Conservation (phyloP, 495 filamentous ascomycete genomes). For the Penicillium coprophilum region DNA sequence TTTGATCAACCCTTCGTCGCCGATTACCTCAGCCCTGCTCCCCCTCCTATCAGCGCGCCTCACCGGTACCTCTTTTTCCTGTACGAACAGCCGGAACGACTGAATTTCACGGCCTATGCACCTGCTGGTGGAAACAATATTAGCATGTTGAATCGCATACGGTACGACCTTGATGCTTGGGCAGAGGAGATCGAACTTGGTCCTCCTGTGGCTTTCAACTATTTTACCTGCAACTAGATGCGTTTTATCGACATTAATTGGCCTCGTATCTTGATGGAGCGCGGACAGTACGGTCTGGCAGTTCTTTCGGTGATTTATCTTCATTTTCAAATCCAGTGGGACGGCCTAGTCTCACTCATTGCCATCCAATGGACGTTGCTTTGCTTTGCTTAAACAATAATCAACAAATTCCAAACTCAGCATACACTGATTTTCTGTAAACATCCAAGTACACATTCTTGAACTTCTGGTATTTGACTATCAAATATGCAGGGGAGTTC, state of each 20-base stretch:
- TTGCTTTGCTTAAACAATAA: background rate
- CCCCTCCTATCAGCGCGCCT: slow-evolving; percentile 49
- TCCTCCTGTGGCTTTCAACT: slow-evolving; percentile 52
- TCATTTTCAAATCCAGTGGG: background rate
- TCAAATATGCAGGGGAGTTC: background rate
- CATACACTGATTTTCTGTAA: background rate
- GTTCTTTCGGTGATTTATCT: background rate
- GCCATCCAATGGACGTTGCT: background rate
- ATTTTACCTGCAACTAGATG: slow-evolving; percentile 45
- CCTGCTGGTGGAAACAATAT: slow-evolving; percentile 45
- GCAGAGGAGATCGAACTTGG: slow-evolving; percentile 49
- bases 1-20: slow-evolving; percentile 34
- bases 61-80: slow-evolving; percentile 60
- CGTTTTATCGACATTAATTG: background rate
- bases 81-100: slow-evolving; percentile 54
- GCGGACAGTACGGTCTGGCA: background rate
- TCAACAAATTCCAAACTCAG: background rate
- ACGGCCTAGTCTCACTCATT: background rate
- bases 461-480: background rate
- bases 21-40: slow-evolving; percentile 51
- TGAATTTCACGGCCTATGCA: slow-evolving; percentile 45
- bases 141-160: slow-evolving; percentile 41
- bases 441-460: background rate
- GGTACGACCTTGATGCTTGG: slow-evolving; percentile 52
- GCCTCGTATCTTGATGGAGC: background rate